phyloP scores from a whole-genome alignment of 306 rosid species.

The Glycine soja region DNA sequence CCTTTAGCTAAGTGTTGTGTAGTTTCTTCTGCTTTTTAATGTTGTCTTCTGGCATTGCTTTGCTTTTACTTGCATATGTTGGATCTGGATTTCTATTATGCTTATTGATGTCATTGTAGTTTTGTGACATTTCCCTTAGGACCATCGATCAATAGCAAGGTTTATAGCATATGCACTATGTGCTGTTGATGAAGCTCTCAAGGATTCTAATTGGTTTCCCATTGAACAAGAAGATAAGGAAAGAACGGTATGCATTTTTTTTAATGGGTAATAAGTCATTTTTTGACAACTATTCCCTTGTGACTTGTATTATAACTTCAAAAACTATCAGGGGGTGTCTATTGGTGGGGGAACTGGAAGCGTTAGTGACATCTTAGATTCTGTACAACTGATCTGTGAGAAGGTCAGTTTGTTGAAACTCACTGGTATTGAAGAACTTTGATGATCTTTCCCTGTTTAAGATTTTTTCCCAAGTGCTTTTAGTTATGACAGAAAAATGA shows the following conservation, averaged over 20 bases:
- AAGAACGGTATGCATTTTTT: conserved; percentile 72
- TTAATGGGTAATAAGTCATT: conserved; percentile 23
- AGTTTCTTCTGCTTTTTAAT: conserved; percentile 20
- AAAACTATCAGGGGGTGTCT: conserved; percentile 77
- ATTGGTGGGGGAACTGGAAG: conserved; percentile 98
- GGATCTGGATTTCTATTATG: conserved; percentile 35
- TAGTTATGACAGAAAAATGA: conserved; percentile 24
- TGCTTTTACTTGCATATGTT: conserved; percentile 33
- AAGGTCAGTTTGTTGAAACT: conserved; percentile 61
- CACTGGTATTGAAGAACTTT: conserved; percentile 4
- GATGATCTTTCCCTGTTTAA: conserved; percentile 24
- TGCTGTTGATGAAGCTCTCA: conserved; percentile 94
- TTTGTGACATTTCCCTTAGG: conserved; percentile 60
- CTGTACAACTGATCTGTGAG: conserved; percentile 86
- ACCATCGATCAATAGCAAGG: conserved; percentile 80
- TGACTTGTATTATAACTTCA: conserved; percentile 45
- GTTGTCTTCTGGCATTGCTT: conserved; percentile 23
- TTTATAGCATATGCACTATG: conserved; percentile 95
- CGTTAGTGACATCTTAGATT: conserved; percentile 80
- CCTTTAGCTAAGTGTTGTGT: conserved; percentile 1
- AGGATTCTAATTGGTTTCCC: conserved; percentile 90
- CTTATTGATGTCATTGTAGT: conserved; percentile 55
- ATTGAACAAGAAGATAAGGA: conserved; percentile 74
- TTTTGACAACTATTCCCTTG: conserved; percentile 27
- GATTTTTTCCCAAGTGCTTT: conserved; percentile 30